phyloP scores from a whole-genome alignment of 176 grass and related monocot genomes.

The Luzula sylvatica region DNA sequence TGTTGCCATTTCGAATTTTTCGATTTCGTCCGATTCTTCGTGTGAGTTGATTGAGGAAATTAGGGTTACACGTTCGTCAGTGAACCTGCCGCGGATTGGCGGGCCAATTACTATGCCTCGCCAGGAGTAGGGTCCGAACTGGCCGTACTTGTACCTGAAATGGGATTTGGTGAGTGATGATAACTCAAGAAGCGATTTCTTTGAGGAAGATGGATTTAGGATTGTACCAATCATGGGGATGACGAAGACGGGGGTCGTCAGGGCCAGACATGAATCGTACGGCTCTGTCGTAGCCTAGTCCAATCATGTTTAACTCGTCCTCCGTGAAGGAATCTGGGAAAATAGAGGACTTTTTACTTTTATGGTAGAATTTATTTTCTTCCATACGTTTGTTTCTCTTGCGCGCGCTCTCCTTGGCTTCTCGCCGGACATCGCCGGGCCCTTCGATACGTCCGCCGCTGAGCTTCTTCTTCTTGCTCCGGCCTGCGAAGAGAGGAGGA shows the following conservation, averaged over 20 bases:
- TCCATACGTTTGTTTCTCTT: constrained; percentile 44
- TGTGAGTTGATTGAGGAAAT: constrained; percentile 52
- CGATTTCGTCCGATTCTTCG: constrained; percentile 71
- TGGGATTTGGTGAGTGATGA: too few relatives aligned
- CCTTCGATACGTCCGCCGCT: constrained; percentile 65
- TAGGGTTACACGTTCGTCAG: constrained; percentile 79
- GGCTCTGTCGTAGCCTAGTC: constrained; percentile 79
- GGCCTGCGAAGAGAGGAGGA: constrained; percentile 45
- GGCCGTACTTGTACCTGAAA: constrained; percentile 66
- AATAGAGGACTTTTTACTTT: constrained; percentile 33
- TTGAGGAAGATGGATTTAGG: too few relatives aligned
- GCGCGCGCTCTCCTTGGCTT: constrained; percentile 62
- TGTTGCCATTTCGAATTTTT: constrained; percentile 77
- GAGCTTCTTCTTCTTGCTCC: constrained; percentile 71
- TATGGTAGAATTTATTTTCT: constrained; percentile 89
- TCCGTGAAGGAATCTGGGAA: constrained; percentile 71
- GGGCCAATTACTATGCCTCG: constrained; percentile 84
- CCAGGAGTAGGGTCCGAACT: constrained; percentile 79
- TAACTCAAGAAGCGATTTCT: too few relatives aligned
- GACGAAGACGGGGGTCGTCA: constrained; percentile 71
- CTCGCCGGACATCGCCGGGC: constrained; percentile 49
- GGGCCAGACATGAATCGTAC: constrained; percentile 86
- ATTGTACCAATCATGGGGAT: constrained; percentile 61
- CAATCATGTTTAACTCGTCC: constrained; percentile 73
- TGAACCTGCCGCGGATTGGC: constrained; percentile 83